Conservation (phyloP, 139 green algal genomes). For the Chlamydomonas sp. region DNA sequence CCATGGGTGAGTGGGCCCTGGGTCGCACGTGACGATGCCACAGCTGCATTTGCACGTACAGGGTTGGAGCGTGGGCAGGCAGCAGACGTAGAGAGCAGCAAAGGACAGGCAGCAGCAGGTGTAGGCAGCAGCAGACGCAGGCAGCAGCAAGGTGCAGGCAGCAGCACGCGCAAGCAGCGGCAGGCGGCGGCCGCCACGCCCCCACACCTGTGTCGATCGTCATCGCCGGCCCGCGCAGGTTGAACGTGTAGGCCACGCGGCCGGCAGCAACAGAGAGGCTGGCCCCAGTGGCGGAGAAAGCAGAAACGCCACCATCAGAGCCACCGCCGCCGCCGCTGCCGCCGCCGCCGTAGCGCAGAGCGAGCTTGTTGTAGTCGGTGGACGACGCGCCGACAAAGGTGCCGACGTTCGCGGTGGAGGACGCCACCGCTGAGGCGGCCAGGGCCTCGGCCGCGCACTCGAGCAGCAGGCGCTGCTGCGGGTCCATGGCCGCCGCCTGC, state of each 20-base stretch:
- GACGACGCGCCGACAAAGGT: conserved; percentile 50
- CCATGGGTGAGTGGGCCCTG: too few species aligned
- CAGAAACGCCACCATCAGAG: neutral
- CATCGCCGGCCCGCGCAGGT: conserved; percentile 55
- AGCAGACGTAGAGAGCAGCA: neutral
- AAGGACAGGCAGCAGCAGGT: neutral
- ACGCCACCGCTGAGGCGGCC: neutral
- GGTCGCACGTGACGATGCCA: too few species aligned
- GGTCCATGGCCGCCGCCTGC: conserved; percentile 68
- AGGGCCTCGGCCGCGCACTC: conserved; percentile 35
- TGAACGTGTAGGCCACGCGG: conserved; percentile 63
- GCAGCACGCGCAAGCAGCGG: neutral
- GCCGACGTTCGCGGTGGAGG: conserved; percentile 4
- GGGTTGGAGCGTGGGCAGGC: neutral
- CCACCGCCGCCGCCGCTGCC: conserved; percentile 4
- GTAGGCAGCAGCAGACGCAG: neutral
- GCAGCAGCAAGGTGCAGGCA: neutral
- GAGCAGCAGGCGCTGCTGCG: conserved; percentile 69
- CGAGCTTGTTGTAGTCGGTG: conserved; percentile 57
- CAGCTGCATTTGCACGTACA: too few species aligned
- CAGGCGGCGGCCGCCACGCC: neutral
- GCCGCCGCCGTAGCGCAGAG: conserved; percentile 9
- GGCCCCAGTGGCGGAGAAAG: conserved; percentile 45
- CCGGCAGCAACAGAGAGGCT: conserved; percentile 63
- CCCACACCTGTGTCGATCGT: conserved; percentile 57